Evolutionary conservation across 1,139 yeast species (phyloP).

Genomic region (Taiozyma sp.): DNA sequence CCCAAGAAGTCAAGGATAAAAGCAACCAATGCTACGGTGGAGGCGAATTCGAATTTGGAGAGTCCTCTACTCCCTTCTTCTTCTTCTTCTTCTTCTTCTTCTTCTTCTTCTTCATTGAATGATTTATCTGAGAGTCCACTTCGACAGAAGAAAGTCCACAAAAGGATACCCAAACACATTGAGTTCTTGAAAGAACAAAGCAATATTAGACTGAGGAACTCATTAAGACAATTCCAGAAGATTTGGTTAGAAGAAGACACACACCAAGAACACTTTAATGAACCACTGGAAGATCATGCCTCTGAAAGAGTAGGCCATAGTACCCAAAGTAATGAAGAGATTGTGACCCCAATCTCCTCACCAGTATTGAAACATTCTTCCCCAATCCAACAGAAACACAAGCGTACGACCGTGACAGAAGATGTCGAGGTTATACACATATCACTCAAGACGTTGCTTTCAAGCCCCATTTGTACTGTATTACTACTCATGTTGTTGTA

Average conservation of each 20-base stretch:
- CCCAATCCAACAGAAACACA: background rate
- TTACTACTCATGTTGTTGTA: background rate
- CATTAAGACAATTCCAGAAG: slow-evolving; percentile 2
- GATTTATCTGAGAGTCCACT: background rate
- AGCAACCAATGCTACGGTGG: background rate
- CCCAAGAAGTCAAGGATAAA: background rate
- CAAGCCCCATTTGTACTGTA: background rate
- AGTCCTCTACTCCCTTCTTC: background rate
- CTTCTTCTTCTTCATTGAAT: background rate
- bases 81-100: background rate
- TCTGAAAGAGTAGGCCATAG: slow-evolving; percentile 1
- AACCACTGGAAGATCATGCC: background rate
- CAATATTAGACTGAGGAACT: slow-evolving; percentile 4
- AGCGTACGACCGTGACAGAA: background rate
- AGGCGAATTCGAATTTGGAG: background rate
- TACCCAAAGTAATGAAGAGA: slow-evolving; percentile 1
- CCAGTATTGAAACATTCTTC: background rate
- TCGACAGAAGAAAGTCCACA: background rate
- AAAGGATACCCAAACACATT: background rate
- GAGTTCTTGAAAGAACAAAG: background rate
- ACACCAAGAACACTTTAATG: background rate
- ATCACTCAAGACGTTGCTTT: background rate
- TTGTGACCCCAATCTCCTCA: background rate
- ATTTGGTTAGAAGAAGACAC: background rate
- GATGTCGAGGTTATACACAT: background rate